These are phyloP conservation scores for Diplodia corticola DNA, from an alignment of 2,329 filamentous ascomycete genomes.

Conservation along the genomic window DNA sequence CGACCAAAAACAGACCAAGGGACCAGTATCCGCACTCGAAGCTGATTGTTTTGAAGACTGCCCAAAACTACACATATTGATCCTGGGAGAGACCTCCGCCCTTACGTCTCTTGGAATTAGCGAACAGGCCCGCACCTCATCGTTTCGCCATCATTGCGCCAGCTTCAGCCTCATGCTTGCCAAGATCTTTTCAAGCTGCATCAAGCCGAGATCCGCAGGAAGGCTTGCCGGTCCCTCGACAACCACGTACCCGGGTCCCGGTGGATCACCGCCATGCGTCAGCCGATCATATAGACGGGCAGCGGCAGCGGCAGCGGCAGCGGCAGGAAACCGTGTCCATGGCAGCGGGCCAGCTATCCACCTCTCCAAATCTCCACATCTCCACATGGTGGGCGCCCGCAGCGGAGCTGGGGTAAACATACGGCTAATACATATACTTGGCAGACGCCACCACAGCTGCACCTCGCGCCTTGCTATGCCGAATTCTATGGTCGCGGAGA, in stretches of 20 bases:
- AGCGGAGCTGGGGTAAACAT: neutral
- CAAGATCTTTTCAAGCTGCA: neutral
- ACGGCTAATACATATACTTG: neutral
- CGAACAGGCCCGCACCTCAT: neutral
- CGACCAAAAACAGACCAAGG: neutral
- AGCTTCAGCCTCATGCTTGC: neutral
- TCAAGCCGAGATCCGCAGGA: neutral
- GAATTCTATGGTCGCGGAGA: neutral
- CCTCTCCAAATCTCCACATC: neutral
- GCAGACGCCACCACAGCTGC: neutral
- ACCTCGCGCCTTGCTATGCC: neutral
- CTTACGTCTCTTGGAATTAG: neutral
- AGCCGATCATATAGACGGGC: neutral
- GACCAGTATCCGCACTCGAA: neutral
- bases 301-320: neutral
- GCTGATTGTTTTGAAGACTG: neutral
- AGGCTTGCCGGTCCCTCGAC: neutral
- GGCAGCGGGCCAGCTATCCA: neutral
- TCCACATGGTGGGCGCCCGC: neutral
- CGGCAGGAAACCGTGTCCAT: neutral
- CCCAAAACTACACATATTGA: neutral
- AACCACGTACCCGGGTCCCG: neutral
- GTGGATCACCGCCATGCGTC: neutral
- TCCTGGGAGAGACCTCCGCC: neutral
- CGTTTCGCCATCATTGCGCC: neutral